A percentile compares a stretch with the other conserved stretches of the same genome.
These are phyloP conservation scores for Epithele typhae DNA, from an alignment of 768 basidiomycete genomes.

Conservation along the genomic window DNA sequence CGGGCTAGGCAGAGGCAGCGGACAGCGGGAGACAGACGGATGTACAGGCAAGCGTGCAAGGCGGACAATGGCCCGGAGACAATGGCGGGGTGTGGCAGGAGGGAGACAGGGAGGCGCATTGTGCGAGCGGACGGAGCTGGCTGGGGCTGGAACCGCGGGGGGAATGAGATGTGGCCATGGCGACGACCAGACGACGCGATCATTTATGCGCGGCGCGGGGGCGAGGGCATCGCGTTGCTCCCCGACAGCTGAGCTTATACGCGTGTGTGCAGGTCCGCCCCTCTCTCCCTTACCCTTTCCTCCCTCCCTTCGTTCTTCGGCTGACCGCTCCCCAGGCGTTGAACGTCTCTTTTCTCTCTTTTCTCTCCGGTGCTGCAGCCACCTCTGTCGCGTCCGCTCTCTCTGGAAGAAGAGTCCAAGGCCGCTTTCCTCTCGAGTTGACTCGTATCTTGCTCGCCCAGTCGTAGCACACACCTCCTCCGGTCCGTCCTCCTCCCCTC, in stretches of 20 bases:
- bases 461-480: slow-evolving; percentile 10
- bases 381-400: slow-evolving; percentile 39
- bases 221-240: not conserved
- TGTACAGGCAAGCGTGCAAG: no score
- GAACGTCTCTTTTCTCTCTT: slow-evolving; percentile 54
- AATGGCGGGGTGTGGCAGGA: slow-evolving; percentile 1
- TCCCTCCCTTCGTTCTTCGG: slow-evolving; percentile 27
- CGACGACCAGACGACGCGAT: slow-evolving; percentile 12
- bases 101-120: not conserved
- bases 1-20: no score
- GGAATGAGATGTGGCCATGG: slow-evolving; percentile 17
- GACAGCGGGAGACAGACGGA: no score
- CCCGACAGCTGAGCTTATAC: slow-evolving; percentile 11
- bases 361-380: slow-evolving; percentile 41
- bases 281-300: slow-evolving; percentile 9
- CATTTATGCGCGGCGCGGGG: slow-evolving; percentile 10
- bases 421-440: slow-evolving; percentile 18
- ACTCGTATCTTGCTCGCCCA: slow-evolving; percentile 14
- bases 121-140: not conserved
- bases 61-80: not conserved
- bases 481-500: slow-evolving; percentile 1
- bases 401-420: slow-evolving; percentile 51
- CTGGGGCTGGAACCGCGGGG: slow-evolving; percentile 5
- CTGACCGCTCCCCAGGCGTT: slow-evolving; percentile 50
- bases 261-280: slow-evolving; percentile 12